These are phyloP conservation scores for Aurantiochytrium sp. DNA, from an alignment of 108 stramenopile genomes.

Conservation along the genomic window DNA sequence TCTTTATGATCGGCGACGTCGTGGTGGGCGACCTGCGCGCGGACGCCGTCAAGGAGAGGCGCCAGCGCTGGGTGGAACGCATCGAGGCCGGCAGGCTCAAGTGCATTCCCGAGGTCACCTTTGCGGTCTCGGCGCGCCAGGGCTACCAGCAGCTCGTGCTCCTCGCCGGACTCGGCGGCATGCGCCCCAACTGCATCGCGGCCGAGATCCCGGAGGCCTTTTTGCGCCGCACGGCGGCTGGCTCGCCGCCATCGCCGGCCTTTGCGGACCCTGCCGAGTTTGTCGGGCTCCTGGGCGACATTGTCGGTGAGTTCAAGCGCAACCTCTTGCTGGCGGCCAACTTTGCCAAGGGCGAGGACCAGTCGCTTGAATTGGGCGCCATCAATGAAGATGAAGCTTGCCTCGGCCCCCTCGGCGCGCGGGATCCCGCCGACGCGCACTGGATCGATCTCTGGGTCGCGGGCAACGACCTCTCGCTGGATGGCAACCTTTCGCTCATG, in stretches of 20 bases:
- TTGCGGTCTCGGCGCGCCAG: not conserved
- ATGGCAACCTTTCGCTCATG: not conserved
- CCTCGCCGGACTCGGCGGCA: slow-evolving; percentile 22
- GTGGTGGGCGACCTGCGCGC: not conserved
- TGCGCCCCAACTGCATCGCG: slow-evolving; percentile 34
- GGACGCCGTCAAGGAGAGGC: not conserved
- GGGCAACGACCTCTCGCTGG: not conserved
- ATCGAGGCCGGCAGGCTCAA: slow-evolving; percentile 18
- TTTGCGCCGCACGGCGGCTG: not conserved
- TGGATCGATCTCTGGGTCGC: slow-evolving; percentile 7
- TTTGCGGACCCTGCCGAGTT: not conserved
- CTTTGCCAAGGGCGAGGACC: too few species aligned
- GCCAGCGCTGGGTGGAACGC: slow-evolving; percentile 31
- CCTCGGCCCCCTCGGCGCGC: too few species aligned
- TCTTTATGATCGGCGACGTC: slow-evolving; percentile 28
- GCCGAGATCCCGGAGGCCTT: not conserved
- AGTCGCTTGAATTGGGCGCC: too few species aligned
- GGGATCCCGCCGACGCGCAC: not conserved
- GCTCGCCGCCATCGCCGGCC: not conserved
- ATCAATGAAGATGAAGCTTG: too few species aligned
- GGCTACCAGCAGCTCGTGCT: slow-evolving; percentile 30
- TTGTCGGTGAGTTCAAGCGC: not conserved
- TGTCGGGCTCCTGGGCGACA: not conserved
- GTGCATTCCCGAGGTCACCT: slow-evolving; percentile 31
- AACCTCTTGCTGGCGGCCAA: not conserved